Conservation (phyloP, 257 asterid species). For the Nicotiana paniculata region DNA sequence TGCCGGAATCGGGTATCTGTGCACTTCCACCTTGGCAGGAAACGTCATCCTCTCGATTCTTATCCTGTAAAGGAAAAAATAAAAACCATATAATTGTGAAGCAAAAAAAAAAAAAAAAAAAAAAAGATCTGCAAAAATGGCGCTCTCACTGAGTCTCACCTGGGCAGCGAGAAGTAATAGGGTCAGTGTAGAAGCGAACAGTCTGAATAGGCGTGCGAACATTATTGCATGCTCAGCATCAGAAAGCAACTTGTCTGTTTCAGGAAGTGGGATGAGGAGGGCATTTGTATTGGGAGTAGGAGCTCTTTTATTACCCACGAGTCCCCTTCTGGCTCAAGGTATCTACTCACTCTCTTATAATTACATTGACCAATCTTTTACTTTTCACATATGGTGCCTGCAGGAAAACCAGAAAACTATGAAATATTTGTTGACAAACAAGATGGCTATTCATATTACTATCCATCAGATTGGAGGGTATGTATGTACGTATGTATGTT, state of each 20-base stretch:
- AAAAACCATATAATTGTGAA: not conserved
- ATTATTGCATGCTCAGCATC: slow-evolving; percentile 31
- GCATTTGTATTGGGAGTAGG: slow-evolving; percentile 55
- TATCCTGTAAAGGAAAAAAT: not conserved
- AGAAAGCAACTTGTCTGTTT: slow-evolving; percentile 12
- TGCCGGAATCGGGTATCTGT: too few species aligned
- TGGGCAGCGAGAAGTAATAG: slow-evolving; percentile 31
- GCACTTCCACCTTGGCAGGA: not conserved
- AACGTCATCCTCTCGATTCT: slow-evolving; percentile 4
- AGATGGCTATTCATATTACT: slow-evolving; percentile 83
- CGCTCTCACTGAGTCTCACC: slow-evolving; percentile 43
- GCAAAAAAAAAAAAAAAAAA: not conserved
- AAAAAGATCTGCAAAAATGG: slow-evolving; percentile 30
- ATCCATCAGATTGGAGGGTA: slow-evolving; percentile 95
- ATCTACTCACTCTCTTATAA: not conserved
- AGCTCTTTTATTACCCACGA: slow-evolving; percentile 28
- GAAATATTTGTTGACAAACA: slow-evolving; percentile 53
- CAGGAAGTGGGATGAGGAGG: slow-evolving; percentile 49
- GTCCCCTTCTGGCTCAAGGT: slow-evolving; percentile 74
- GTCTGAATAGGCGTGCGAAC: not conserved
- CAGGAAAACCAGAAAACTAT: slow-evolving; percentile 53
- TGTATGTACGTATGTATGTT: not conserved
- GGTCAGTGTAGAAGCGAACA: slow-evolving; percentile 14
- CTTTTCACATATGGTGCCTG: not conserved
- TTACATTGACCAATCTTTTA: not conserved